These are phyloP conservation scores for Metschnikowia lunata DNA, from an alignment of 805 yeast genomes.

Conservation along the genomic window DNA sequence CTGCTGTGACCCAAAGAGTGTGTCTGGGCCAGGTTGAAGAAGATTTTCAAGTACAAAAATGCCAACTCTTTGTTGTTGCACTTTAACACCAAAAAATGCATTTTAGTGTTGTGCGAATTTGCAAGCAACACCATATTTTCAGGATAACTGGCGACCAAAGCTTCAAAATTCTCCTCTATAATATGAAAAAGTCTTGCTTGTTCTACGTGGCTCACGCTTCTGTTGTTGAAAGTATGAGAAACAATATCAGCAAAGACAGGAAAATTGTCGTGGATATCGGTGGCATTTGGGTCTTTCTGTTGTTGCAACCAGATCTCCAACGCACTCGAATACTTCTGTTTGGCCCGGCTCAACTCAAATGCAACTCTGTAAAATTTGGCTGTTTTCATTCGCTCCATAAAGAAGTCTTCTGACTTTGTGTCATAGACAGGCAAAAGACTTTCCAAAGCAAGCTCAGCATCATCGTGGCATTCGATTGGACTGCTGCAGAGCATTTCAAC, in stretches of 20 bases:
- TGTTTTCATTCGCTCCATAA: conserved; percentile 49
- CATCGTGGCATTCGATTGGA: conserved; percentile 38
- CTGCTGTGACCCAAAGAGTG: background rate
- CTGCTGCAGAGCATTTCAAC: conserved; percentile 47
- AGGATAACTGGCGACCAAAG: conserved; percentile 26
- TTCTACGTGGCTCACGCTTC: conserved; percentile 20
- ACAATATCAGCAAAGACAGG: conserved; percentile 21
- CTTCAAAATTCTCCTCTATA: conserved; percentile 23
- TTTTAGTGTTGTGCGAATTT: conserved; percentile 29
- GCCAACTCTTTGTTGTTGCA: conserved; percentile 19
- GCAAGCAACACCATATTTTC: conserved; percentile 34
- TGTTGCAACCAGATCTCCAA: conserved; percentile 48
- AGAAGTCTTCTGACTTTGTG: conserved; percentile 48
- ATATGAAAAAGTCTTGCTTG: conserved; percentile 21
- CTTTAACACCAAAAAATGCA: conserved; percentile 37
- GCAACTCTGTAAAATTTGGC: conserved; percentile 59
- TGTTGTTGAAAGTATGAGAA: conserved; percentile 20
- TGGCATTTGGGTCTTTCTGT: conserved; percentile 12
- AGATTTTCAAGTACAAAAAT: conserved; percentile 29
- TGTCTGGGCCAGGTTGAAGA: conserved; percentile 18
- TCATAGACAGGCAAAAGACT: conserved; percentile 63
- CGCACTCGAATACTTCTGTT: conserved; percentile 49
- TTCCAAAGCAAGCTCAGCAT: conserved; percentile 73
- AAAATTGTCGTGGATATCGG: conserved; percentile 8
- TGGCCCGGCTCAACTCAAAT: conserved; percentile 50